Evolutionary conservation across 768 basidiomycete species (phyloP), one percentile per base, ranked within the genome.

Genomic region (Pleurotus pulmonarius): DNA sequence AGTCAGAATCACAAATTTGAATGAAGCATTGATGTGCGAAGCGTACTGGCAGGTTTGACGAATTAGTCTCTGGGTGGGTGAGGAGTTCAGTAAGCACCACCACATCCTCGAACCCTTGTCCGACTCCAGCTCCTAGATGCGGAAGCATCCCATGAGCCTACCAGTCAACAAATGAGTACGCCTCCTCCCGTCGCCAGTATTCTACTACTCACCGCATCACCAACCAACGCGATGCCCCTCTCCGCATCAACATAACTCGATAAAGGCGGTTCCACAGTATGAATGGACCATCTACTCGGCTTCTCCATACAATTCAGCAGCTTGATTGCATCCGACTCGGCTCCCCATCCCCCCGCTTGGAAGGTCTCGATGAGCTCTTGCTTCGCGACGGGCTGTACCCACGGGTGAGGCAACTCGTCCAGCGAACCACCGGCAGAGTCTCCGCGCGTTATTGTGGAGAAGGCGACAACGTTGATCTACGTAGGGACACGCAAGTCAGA

Each of bases 91-190:
- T 74, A 3, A 86, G 66, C 4, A 79, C 63, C 45, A 75, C 74
- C 0, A 75, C 77, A 58, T 85, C 84, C 61, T 85, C 83, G 25
- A 85, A 73, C 1, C 81, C 83, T 67, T 85, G 83, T 6, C 83
- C 80, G 6, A 79, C 81, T 1, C 83, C 83, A 0, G 82, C 75
- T 2, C 82, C 83, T 8, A 85, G 67, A 64, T 85, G 82, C 0
- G 85, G 83, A 34, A 76, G 61, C 83, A 84, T 84, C 0, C 70
- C 81, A 61, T 85, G 83, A 7, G 83, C 83, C 78, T 78, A n/a
- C 20, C 56, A 60, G 11, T 7, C n/a, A 44, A 40, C 44, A 20
- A 20, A 54, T 34, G n/a, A 48, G 29, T 11, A 34, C 11, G 9
- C 29, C 1, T 8, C 29, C 29, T 34, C 9, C 9, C 29, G 9